Conservation (phyloP, 768 basidiomycete genomes). For the Amanita brunnescens region DNA sequence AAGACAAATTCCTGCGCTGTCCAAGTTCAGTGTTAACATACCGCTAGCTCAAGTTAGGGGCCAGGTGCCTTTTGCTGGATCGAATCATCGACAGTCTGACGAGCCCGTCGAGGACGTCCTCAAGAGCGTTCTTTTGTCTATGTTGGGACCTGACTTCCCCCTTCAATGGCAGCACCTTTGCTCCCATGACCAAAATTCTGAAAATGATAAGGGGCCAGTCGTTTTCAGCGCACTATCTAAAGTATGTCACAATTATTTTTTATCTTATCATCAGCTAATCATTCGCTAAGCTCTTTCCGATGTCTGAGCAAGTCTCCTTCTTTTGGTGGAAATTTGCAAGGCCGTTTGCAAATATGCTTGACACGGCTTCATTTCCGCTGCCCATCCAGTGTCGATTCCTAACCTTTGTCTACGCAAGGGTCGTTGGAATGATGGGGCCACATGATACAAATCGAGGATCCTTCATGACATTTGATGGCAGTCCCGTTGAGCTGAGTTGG, state of each 20-base stretch:
- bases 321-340: slow-evolving; percentile 20
- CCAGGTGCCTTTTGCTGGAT: background rate
- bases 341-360: slow-evolving; percentile 23
- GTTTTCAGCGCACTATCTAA: background rate
- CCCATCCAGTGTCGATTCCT: slow-evolving; percentile 19
- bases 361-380: slow-evolving; percentile 18
- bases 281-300: background rate
- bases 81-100: background rate
- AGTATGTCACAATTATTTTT: background rate
- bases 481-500: slow-evolving; percentile 26
- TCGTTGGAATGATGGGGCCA: slow-evolving; percentile 24
- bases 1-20: background rate
- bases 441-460: slow-evolving; percentile 15
- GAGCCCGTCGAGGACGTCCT: background rate
- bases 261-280: background rate
- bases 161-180: background rate
- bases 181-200: background rate
- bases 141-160: background rate
- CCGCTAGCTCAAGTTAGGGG: background rate
- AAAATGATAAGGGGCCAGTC: background rate
- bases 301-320: slow-evolving; percentile 9
- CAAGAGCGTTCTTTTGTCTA: background rate
- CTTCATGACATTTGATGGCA: slow-evolving; percentile 24
- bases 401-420: slow-evolving; percentile 21
- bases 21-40: background rate